These are phyloP conservation scores for Rhodotorula sp. DNA, from an alignment of 1,284 basidiomycete species.

Conservation along the genomic window DNA sequence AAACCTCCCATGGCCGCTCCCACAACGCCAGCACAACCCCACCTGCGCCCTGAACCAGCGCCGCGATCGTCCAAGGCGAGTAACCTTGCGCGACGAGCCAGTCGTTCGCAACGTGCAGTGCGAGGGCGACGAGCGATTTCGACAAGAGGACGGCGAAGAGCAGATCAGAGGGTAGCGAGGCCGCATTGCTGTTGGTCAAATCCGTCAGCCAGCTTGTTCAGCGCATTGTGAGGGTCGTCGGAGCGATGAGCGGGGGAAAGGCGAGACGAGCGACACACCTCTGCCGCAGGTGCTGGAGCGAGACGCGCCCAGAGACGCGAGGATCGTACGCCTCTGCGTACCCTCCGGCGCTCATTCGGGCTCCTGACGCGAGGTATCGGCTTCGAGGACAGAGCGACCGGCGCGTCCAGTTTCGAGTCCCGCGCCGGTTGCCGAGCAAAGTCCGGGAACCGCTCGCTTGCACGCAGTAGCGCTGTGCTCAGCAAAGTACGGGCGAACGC, in stretches of 20 bases:
- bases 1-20: slow-evolving; percentile 31
- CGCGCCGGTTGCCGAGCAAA: no score
- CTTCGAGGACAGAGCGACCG: neutral
- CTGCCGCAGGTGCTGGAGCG: slow-evolving; percentile 10
- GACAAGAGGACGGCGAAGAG: slow-evolving; percentile 40
- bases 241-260: no score
- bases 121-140: slow-evolving; percentile 43
- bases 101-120: slow-evolving; percentile 41
- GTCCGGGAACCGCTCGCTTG: no score
- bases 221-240: no score
- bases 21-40: slow-evolving; percentile 19
- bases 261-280: neutral
- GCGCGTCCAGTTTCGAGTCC: no score
- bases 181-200: neutral
- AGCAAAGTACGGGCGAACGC: no score
- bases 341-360: slow-evolving; percentile 18
- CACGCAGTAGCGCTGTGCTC: no score
- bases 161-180: slow-evolving; percentile 40
- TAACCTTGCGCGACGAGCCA: slow-evolving; percentile 40
- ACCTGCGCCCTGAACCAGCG: slow-evolving; percentile 23
- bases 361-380: neutral
- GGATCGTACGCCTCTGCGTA: slow-evolving; percentile 35
- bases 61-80: slow-evolving; percentile 24
- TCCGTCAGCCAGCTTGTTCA: neutral
- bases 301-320: slow-evolving; percentile 18